Conservation (phyloP, 208 protist genomes). For the Leishmania aethiopica region DNA sequence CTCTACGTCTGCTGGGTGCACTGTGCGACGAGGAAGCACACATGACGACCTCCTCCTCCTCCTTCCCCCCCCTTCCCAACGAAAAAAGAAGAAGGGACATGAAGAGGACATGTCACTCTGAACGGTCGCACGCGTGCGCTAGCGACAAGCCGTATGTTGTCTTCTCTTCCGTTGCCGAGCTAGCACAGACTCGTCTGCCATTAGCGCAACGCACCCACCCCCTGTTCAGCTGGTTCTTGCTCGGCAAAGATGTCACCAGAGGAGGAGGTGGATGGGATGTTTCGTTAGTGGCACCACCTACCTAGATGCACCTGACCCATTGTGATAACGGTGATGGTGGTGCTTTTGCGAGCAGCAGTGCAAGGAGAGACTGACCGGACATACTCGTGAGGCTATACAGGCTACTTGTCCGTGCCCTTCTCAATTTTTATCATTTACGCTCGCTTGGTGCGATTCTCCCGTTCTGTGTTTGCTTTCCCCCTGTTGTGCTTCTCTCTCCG, state of each 20-base stretch:
- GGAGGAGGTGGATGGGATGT: background rate
- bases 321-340: background rate
- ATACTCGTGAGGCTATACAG: background rate
- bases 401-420: background rate
- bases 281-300: background rate
- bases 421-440: background rate
- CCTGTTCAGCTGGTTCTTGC: background rate
- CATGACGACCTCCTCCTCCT: background rate
- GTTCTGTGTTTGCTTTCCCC: background rate
- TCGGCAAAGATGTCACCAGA: background rate
- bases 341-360: background rate
- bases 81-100: background rate
- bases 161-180: background rate
- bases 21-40: background rate
- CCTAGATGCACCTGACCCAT: background rate
- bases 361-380: background rate
- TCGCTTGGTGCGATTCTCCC: background rate
- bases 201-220: background rate
- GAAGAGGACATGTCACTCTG: background rate
- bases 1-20: background rate
- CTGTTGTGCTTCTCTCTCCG: background rate
- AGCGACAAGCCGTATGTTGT: background rate
- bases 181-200: background rate
- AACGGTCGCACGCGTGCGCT: background rate
- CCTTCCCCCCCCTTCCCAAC: background rate